phyloP scores from a whole-genome alignment of 176 grass and related monocot genomes.

The Leersia perrieri region DNA sequence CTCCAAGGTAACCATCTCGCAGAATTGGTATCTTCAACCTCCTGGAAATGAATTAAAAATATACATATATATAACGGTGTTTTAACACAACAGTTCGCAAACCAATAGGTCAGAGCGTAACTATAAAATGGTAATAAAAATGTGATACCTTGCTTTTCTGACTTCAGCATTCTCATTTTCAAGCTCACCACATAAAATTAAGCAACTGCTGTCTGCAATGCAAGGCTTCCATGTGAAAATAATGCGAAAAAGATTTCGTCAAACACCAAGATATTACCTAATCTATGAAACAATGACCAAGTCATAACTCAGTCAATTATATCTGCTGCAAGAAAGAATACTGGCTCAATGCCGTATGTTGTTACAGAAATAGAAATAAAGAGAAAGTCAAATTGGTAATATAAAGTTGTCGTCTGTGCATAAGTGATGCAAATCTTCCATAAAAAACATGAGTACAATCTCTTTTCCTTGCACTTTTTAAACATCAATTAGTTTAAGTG shows the following conservation, averaged over 20 bases:
- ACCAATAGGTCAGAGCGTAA: conserved; percentile 21
- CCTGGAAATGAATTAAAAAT: conserved; percentile 56
- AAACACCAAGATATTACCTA: conserved; percentile 1
- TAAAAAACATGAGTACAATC: background rate
- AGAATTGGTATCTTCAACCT: conserved; percentile 86
- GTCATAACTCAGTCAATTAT: background rate
- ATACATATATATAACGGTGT: conserved; percentile 10
- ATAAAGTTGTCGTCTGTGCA: background rate
- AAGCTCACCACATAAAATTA: conserved; percentile 67
- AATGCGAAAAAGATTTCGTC: background rate
- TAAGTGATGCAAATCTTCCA: background rate
- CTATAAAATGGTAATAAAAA: conserved; percentile 8
- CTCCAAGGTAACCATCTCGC: conserved; percentile 64
- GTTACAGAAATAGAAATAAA: background rate
- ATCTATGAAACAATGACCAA: conserved; percentile 7
- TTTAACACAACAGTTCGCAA: background rate
- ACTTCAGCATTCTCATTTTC: conserved; percentile 67
- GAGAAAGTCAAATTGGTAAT: background rate
- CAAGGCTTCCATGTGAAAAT: conserved; percentile 34
- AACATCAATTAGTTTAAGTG: background rate
- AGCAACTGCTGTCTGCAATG: conserved; percentile 79
- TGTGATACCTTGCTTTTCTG: conserved; percentile 73
- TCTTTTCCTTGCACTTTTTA: background rate
- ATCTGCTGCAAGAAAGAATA: background rate
- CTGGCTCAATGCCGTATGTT: background rate